phyloP scores from a whole-genome alignment of 2,329 filamentous ascomycete genomes.

The Ophiosphaerella narmari region DNA sequence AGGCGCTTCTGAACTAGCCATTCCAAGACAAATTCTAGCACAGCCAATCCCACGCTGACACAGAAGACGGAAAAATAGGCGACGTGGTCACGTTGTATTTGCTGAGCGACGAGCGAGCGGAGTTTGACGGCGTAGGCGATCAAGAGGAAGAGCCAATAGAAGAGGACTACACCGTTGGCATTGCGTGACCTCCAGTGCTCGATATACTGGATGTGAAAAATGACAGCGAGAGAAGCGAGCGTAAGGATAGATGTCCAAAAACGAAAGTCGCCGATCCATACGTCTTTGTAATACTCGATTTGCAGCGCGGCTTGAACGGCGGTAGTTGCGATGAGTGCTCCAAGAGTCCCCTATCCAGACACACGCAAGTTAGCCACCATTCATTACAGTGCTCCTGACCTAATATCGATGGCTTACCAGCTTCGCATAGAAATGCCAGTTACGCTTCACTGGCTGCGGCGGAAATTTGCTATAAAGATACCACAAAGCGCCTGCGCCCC shows the following conservation, averaged over 20 bases:
- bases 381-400: not conserved
- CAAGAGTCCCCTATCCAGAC: conserved; percentile 62
- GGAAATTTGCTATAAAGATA: conserved; percentile 74
- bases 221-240: conserved; percentile 71
- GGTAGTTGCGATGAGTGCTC: conserved; percentile 69
- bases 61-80: conserved; percentile 80
- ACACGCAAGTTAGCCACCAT: conserved; percentile 12
- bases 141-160: conserved; percentile 89
- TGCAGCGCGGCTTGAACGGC: conserved; percentile 76
- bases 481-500: conserved; percentile 78
- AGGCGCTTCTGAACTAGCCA: conserved; percentile 84
- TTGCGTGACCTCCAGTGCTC: conserved; percentile 84
- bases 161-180: conserved; percentile 83
- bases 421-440: conserved; percentile 93
- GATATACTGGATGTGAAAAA: conserved; percentile 81
- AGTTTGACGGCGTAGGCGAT: conserved; percentile 81
- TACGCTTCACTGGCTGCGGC: conserved; percentile 71
- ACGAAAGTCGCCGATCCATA: conserved; percentile 81
- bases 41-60: conserved; percentile 70
- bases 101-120: conserved; percentile 80
- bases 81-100: conserved; percentile 67
- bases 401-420: conserved; percentile 61
- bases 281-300: conserved; percentile 67
- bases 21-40: conserved; percentile 76
- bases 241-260: conserved; percentile 80